Conservation (phyloP, 2,329 filamentous ascomycete genomes). For the Teratosphaeria pseudoeucalypti region DNA sequence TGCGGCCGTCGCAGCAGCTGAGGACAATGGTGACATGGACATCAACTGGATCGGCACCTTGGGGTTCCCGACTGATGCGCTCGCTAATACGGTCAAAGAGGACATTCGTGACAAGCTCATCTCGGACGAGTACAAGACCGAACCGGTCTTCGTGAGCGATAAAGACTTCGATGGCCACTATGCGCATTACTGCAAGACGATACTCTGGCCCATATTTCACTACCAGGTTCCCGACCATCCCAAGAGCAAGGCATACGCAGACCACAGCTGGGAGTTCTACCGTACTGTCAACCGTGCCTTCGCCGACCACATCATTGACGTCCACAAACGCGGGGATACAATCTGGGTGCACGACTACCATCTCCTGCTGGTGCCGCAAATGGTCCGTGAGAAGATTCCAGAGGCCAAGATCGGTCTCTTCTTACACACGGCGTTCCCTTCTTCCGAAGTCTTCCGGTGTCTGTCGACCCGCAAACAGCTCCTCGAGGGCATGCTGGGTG, state of each 20-base stretch:
- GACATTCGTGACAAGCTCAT: constrained; percentile 76
- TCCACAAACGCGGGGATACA: constrained; percentile 86
- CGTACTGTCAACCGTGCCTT: constrained; percentile 87
- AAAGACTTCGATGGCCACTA: constrained; percentile 93
- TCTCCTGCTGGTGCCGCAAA: constrained; percentile 73
- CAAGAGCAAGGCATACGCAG: constrained; percentile 95
- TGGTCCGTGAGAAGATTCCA: constrained; percentile 82
- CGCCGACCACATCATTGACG: constrained; percentile 77
- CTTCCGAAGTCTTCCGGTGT: constrained; percentile 90
- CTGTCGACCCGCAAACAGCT: constrained; percentile 77
- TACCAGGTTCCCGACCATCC: constrained; percentile 97
- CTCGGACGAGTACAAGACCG: constrained; percentile 57
- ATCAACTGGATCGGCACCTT: constrained; percentile 87
- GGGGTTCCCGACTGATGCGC: constrained; percentile 84
- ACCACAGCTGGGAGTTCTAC: constrained; percentile 80
- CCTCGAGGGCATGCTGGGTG: constrained; percentile 83
- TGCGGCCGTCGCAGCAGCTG: constrained; percentile 59
- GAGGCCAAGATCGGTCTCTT: constrained; percentile 96
- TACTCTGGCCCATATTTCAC: constrained; percentile 95
- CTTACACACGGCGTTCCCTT: constrained; percentile 88
- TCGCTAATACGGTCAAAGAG: constrained; percentile 64
- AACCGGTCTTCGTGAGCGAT: constrained; percentile 78
- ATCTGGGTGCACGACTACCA: constrained; percentile 98
- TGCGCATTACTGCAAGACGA: constrained; percentile 92
- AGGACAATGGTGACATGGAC: constrained; percentile 57